Conservation (phyloP, 1,284 basidiomycete genomes). For the Leccinum fallax region DNA sequence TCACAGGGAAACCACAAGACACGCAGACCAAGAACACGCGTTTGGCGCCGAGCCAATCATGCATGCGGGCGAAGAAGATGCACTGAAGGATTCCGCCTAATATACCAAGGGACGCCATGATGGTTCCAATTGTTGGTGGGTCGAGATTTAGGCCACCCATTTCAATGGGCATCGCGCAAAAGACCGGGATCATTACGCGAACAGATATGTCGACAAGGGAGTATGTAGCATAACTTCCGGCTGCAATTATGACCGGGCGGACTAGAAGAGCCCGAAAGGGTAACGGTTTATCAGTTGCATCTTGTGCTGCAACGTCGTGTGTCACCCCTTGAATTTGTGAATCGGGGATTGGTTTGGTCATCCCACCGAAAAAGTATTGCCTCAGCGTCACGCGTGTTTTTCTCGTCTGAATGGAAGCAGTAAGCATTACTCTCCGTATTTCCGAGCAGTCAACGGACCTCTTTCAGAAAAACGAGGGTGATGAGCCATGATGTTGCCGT, state of each 20-base stretch:
- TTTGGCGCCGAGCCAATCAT: slow-evolving; percentile 43
- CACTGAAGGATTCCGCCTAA: slow-evolving; percentile 43
- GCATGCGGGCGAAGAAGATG: slow-evolving; percentile 41
- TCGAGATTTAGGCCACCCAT: slow-evolving; percentile 46
- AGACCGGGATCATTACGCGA: slow-evolving; percentile 45
- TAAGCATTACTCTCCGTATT: slow-evolving; percentile 2
- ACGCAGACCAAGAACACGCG: slow-evolving; percentile 37
- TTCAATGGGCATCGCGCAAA: slow-evolving; percentile 45
- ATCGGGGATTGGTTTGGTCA: neutral
- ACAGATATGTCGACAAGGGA: slow-evolving; percentile 44
- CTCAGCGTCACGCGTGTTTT: slow-evolving; percentile 14
- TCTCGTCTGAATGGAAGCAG: slow-evolving; percentile 16
- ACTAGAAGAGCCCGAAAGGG: slow-evolving; percentile 39
- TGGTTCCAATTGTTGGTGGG: slow-evolving; percentile 43
- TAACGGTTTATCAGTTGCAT: slow-evolving; percentile 27
- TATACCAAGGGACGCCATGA: slow-evolving; percentile 43
- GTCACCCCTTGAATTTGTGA: neutral
- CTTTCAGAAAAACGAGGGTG: slow-evolving; percentile 52
- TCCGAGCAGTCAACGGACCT: slow-evolving; percentile 45
- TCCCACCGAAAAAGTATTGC: slow-evolving; percentile 26
- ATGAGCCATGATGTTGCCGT: slow-evolving; percentile 50
- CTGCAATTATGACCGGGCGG: slow-evolving; percentile 42
- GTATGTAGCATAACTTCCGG: slow-evolving; percentile 45
- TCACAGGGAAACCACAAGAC: slow-evolving; percentile 36
- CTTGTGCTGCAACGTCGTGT: slow-evolving; percentile 1